phyloP scores from a whole-genome alignment of 257 asterid genomes.

The Gardenia jasminoides region DNA sequence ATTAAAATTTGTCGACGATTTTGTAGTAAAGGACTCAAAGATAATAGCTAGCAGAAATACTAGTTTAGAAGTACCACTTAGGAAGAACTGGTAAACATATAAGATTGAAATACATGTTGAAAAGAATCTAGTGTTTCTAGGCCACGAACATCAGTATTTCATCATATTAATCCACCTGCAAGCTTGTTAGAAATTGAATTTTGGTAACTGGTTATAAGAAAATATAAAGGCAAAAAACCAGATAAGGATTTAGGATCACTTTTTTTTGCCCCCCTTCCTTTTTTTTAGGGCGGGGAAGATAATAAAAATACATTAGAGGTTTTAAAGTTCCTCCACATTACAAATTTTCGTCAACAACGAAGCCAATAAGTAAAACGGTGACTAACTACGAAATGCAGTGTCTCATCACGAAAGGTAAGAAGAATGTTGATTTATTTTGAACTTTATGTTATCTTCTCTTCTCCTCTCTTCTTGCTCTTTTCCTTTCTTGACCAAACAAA shows the following conservation, averaged over 20 bases:
- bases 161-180: not conserved
- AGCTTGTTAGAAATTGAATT: not conserved
- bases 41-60: too few species aligned
- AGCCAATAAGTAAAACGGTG: not conserved
- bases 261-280: too few species aligned
- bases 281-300: too few species aligned
- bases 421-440: too few species aligned
- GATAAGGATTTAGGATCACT: not conserved
- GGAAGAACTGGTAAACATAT: not conserved
- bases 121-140: not conserved
- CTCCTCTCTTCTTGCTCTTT: not conserved
- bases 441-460: not conserved
- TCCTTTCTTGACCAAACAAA: not conserved
- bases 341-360: not conserved
- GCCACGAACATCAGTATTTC: not conserved
- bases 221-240: too few species aligned
- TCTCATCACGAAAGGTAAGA: not conserved
- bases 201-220: too few species aligned
- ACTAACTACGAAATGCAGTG: not conserved
- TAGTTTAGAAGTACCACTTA: not conserved
- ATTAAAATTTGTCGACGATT: not conserved
- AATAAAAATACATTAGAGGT: too few species aligned
- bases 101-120: not conserved
- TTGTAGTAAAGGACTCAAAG: not conserved
- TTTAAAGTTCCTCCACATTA: not conserved